Evolutionary conservation across 2,329 filamentous ascomycete species (phyloP).

Genomic region (Alternaria sp.): DNA sequence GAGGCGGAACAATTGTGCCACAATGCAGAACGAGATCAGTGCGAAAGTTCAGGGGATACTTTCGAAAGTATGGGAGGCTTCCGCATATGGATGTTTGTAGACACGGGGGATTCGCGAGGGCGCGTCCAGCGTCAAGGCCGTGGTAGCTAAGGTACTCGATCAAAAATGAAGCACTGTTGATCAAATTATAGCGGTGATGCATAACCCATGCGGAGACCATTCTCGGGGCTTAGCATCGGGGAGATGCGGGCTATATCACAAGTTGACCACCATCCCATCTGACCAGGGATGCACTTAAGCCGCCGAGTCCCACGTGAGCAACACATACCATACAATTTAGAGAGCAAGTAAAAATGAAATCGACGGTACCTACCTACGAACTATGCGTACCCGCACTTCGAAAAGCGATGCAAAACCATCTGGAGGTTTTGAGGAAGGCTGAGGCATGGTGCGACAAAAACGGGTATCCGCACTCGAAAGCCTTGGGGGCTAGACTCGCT

Average conservation of each 20-base stretch:
- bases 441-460: neutral
- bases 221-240: neutral
- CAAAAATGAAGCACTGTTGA: no score
- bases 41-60: neutral
- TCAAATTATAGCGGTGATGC: no score
- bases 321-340: neutral
- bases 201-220: neutral
- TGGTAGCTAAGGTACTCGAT: no score
- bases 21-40: neutral
- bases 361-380: neutral
- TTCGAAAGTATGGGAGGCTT: neutral
- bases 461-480: constrained; percentile 1
- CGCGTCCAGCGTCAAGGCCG: no score
- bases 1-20: neutral
- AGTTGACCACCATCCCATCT: neutral
- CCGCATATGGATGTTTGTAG: neutral
- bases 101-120: no score
- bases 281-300: neutral
- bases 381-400: neutral
- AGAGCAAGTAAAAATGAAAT: neutral
- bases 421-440: neutral
- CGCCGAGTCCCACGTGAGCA: neutral
- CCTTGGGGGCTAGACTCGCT: neutral
- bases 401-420: neutral
- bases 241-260: neutral